These are phyloP conservation scores for Pseudopithomyces chartarum DNA, from an alignment of 2,329 filamentous ascomycete species.

Conservation along the genomic window DNA sequence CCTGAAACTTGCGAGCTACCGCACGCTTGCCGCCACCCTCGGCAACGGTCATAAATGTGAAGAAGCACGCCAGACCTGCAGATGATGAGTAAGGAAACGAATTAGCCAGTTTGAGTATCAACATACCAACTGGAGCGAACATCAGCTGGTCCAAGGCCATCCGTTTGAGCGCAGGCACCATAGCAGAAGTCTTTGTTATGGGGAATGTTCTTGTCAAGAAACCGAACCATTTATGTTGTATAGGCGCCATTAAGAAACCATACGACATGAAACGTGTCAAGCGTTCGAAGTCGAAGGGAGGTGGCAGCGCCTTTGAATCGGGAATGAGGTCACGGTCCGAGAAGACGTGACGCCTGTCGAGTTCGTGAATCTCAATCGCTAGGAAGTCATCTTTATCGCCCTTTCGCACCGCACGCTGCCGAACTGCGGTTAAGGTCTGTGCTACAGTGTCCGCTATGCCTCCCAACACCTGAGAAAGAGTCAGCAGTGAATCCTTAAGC, in stretches of 20 bases:
- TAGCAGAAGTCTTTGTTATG: slow-evolving; percentile 75
- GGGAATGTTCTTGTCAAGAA: slow-evolving; percentile 84
- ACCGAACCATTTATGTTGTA: slow-evolving; percentile 95
- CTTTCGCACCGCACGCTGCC: slow-evolving; percentile 68
- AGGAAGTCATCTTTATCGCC: slow-evolving; percentile 72
- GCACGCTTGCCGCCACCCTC: slow-evolving; percentile 87
- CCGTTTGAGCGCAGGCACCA: slow-evolving; percentile 81
- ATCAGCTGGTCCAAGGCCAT: slow-evolving; percentile 91
- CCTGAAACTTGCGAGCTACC: slow-evolving; percentile 81
- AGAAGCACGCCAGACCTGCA: slow-evolving; percentile 79
- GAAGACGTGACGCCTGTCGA: slow-evolving; percentile 78
- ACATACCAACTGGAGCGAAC: slow-evolving; percentile 82
- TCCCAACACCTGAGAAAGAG: slow-evolving; percentile 64
- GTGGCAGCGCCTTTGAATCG: slow-evolving; percentile 65
- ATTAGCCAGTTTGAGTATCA: too few species aligned
- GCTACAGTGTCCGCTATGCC: slow-evolving; percentile 96
- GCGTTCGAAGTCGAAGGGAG: slow-evolving; percentile 93
- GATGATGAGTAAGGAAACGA: not conserved
- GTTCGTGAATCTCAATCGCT: slow-evolving; percentile 85
- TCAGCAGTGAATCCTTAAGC: not conserved
- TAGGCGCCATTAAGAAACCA: slow-evolving; percentile 91
- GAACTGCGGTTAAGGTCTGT: slow-evolving; percentile 86
- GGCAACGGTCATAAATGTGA: slow-evolving; percentile 93
- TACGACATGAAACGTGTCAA: slow-evolving; percentile 96
- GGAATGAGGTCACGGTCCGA: slow-evolving; percentile 69